These are phyloP conservation scores for Apiospora aurea DNA, from an alignment of 2,329 filamentous ascomycete species.

Conservation along the genomic window DNA sequence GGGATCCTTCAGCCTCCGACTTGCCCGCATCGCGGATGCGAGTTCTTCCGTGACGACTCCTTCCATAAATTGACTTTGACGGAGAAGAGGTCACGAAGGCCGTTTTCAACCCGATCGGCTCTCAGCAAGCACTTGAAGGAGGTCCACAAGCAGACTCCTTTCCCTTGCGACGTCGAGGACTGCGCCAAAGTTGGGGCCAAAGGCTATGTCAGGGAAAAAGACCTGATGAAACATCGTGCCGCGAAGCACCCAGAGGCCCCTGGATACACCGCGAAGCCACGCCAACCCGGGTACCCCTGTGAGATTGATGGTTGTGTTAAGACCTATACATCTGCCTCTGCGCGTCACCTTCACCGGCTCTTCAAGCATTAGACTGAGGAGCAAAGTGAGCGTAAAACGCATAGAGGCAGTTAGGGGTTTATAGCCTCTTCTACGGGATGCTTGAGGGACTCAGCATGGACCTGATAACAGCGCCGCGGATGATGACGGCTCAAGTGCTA, in stretches of 20 bases:
- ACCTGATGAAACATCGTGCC: conserved; percentile 36
- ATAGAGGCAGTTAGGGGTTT: background rate
- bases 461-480: background rate
- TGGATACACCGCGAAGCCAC: background rate
- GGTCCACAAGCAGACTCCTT: conserved; percentile 43
- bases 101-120: conserved; percentile 35
- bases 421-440: too few relatives aligned
- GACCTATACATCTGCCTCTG: background rate
- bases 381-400: background rate
- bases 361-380: background rate
- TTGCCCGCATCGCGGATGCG: background rate
- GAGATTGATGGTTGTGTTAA: background rate
- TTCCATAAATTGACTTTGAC: background rate
- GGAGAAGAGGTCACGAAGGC: background rate
- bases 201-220: conserved; percentile 36
- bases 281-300: background rate
- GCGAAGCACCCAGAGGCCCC: conserved; percentile 32
- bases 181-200: conserved; percentile 38
- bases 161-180: conserved; percentile 39
- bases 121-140: conserved; percentile 47
- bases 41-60: background rate
- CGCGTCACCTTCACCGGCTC: background rate
- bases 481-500: background rate
- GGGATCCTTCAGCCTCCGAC: background rate
- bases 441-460: too few relatives aligned